Conservation (phyloP, 1,139 yeast species). For the Sporopachydermia cereana region DNA sequence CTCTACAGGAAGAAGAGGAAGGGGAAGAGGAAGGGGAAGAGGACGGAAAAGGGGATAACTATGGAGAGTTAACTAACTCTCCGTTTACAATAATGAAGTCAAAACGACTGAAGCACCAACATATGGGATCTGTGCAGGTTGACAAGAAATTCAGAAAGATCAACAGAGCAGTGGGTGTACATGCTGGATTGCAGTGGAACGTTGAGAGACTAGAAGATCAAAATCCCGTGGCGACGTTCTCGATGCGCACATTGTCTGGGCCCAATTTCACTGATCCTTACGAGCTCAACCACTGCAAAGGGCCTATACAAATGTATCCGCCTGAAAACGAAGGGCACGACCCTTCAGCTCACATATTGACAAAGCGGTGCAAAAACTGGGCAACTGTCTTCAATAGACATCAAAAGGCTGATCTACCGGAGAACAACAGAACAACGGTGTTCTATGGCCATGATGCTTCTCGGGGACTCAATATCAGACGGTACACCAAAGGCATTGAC, state of each 20-base stretch:
- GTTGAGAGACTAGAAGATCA: slow-evolving; percentile 41
- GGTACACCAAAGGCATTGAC: slow-evolving; percentile 70
- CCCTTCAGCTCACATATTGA: not conserved
- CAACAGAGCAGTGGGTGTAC: slow-evolving; percentile 54
- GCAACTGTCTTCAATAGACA: slow-evolving; percentile 47
- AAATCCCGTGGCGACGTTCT: slow-evolving; percentile 46
- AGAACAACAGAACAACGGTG: slow-evolving; percentile 37
- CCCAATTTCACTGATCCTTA: slow-evolving; percentile 47
- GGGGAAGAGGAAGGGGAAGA: not conserved
- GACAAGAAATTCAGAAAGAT: slow-evolving; percentile 12
- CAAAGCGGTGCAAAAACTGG: slow-evolving; percentile 39
- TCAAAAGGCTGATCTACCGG: slow-evolving; percentile 26
- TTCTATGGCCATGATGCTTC: slow-evolving; percentile 87
- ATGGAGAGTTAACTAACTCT: not conserved
- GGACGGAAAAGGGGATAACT: not conserved
- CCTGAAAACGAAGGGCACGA: not conserved
- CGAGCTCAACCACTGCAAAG: slow-evolving; percentile 14
- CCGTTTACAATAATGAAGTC: slow-evolving; percentile 6
- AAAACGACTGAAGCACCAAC: not conserved
- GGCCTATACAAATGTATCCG: not conserved
- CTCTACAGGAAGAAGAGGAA: slow-evolving; percentile 8
- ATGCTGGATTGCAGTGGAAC: slow-evolving; percentile 68
- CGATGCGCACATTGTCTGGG: slow-evolving; percentile 47
- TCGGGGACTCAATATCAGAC: slow-evolving; percentile 54
- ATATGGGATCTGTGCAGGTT: slow-evolving; percentile 8